Base-by-base conservation (phyloP, 192 early-diverging fungal species). In the Gaertneriomyces semiglobifer region DNA sequence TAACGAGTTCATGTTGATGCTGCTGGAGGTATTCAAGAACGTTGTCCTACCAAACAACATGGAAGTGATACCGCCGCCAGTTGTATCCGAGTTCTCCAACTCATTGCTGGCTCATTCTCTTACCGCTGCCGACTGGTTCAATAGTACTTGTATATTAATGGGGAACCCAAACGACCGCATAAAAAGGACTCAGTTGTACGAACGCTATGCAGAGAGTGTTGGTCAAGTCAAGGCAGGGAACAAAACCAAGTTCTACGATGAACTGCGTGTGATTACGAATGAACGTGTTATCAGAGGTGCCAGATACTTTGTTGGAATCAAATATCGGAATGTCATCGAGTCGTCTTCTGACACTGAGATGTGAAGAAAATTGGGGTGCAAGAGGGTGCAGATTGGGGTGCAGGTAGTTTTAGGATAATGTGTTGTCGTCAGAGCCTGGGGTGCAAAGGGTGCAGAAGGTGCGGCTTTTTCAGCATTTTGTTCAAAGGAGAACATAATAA, bases 1-100 rank as follows among this genome's bases (percentile, higher is more conserved):
- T 7, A 45, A 67, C 33, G 56, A 58, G 47, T 60, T 40, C 40
- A 59, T 67, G 10, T 33, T 67, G 5, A 60, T 67, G 56, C 44
- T 60, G 9, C 9, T 67, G 7, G 54, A 60, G 6, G 9, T 59
- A 5, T 67, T 42, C 41, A 59, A 44, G 20, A 39, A 25, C 5
- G 39, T 67, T 58, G 53, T 54, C 6, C 9, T 14, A 46, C 5
- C 5, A n/a, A 25, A 44, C 7, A 25, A 45, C 9, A n/a, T 67
- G 10, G 41, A 58, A 57, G 14, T 65, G 6, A 42, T 20, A 14
- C 9, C 44, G 16, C 65, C 65, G 7, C 25, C 7, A 12, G 65
- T 11, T 40, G 65, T 67, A 42, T 5, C 25, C 7, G 25, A 18
- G 33, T 59, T 58, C 47, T 20, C 56, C 18, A 11, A 60, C 19